A percentile compares a stretch with the other conserved stretches of the same genome.
Evolutionary conservation across 2,329 filamentous ascomycete genomes (phyloP).

Genomic region (Trichoderma koningiopsis): DNA sequence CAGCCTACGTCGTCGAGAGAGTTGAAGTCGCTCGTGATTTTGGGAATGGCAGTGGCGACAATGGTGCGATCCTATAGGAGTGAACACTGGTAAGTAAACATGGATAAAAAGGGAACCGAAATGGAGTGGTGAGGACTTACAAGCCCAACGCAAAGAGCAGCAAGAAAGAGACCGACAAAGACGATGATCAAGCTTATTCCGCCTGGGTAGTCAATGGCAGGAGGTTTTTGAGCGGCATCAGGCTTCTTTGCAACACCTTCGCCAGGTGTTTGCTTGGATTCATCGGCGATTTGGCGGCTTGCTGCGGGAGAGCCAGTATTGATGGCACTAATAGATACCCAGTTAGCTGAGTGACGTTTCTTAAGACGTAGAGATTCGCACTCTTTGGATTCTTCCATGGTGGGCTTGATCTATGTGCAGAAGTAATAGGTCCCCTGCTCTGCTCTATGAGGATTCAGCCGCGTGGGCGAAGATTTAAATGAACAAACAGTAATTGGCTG

Average conservation of each 20-base stretch:
- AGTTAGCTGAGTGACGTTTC: neutral
- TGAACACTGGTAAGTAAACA: neutral
- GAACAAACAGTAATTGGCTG: neutral
- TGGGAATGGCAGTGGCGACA: constrained; percentile 35
- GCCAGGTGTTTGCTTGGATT: neutral
- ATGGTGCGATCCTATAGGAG: neutral
- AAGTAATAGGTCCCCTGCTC: neutral
- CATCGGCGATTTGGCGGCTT: neutral
- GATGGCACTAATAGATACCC: neutral
- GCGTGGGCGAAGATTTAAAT: neutral
- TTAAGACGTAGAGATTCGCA: neutral
- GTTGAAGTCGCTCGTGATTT: constrained; percentile 41
- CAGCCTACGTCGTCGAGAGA: constrained; percentile 48
- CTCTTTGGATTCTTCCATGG: neutral
- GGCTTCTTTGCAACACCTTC: neutral
- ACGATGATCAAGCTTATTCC: neutral
- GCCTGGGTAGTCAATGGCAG: neutral
- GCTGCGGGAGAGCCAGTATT: neutral
- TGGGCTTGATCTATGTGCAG: neutral
- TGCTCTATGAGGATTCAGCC: neutral
- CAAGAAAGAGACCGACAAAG: constrained; percentile 13
- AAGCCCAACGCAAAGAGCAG: constrained; percentile 5
- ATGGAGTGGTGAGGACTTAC: neutral
- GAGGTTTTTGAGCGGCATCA: neutral
- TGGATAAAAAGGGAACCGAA: too few relatives aligned